Conservation (phyloP, 2,329 filamentous ascomycete genomes). For the Rutstroemia sp. region DNA sequence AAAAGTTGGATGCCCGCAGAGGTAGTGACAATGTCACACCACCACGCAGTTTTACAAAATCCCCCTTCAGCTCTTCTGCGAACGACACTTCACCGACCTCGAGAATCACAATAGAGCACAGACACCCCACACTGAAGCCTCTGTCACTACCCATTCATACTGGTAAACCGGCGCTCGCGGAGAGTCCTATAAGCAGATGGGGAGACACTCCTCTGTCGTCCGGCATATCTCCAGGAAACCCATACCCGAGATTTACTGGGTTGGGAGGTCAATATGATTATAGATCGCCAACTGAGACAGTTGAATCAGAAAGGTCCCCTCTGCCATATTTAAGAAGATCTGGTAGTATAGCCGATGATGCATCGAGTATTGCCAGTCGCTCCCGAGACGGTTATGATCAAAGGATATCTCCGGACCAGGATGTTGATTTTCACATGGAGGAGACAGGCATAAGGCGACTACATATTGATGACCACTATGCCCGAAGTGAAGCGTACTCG, state of each 20-base stretch:
- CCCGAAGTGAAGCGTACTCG: slow-evolving; percentile 24
- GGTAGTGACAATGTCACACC: slow-evolving; percentile 28
- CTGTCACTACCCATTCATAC: slow-evolving; percentile 29
- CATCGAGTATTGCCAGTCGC: slow-evolving; percentile 39
- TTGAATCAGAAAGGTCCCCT: slow-evolving; percentile 27
- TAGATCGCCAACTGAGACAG: slow-evolving; percentile 25
- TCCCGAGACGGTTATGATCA: slow-evolving; percentile 58
- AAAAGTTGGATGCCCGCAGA: slow-evolving; percentile 29
- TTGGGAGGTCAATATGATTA: slow-evolving; percentile 21
- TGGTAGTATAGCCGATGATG: slow-evolving; percentile 39
- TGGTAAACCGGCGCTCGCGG: slow-evolving; percentile 22
- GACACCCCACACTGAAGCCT: slow-evolving; percentile 27
- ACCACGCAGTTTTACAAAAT: slow-evolving; percentile 23
- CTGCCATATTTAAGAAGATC: slow-evolving; percentile 34
- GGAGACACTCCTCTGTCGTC: slow-evolving; percentile 25
- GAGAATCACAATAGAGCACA: slow-evolving; percentile 24
- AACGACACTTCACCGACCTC: slow-evolving; percentile 30
- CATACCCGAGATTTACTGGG: slow-evolving; percentile 18
- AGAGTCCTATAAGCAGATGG: slow-evolving; percentile 28
- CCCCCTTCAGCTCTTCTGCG: slow-evolving; percentile 26
- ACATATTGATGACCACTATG: slow-evolving; percentile 44
- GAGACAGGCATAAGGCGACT: slow-evolving; percentile 43
- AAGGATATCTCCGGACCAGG: slow-evolving; percentile 33
- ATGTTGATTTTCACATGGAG: slow-evolving; percentile 43
- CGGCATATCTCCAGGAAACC: slow-evolving; percentile 24